phyloP scores from a whole-genome alignment of 495 filamentous ascomycete species.

The Emericellopsis terricola region DNA sequence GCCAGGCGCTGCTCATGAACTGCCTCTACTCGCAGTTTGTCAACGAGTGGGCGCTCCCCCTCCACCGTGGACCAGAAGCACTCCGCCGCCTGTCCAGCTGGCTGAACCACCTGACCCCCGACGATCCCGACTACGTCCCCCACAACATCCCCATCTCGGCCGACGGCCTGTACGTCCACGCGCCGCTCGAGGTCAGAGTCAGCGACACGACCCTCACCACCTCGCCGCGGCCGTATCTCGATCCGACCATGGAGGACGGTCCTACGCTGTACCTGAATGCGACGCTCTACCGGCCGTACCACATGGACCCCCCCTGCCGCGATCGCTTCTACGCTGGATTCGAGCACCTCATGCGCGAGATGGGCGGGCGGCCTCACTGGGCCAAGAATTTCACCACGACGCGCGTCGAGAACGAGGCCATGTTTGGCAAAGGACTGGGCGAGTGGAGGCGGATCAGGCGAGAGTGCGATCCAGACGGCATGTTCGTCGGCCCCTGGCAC shows the following conservation, averaged over 20 bases:
- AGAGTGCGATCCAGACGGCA: constrained; percentile 68
- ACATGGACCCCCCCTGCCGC: constrained; percentile 57
- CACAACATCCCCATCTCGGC: constrained; percentile 66
- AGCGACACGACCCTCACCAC: constrained; percentile 44
- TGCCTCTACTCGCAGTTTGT: constrained; percentile 94
- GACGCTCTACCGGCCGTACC: constrained; percentile 83
- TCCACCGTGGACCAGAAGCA: constrained; percentile 79
- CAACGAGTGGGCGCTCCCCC: constrained; percentile 91
- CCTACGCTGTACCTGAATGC: constrained; percentile 92
- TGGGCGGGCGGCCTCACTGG: constrained; percentile 88
- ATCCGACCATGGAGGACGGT: constrained; percentile 40
- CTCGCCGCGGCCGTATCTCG: constrained; percentile 50
- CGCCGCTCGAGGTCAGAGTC: constrained; percentile 83
- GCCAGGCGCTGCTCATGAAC: constrained; percentile 77
- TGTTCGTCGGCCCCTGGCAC: constrained; percentile 91
- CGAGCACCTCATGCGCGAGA: constrained; percentile 85
- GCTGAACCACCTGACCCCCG: constrained; percentile 44
- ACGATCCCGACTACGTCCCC: constrained; percentile 32
- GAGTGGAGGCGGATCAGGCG: constrained; percentile 50
- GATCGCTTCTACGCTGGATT: constrained; percentile 83
- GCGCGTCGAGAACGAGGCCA: constrained; percentile 33
- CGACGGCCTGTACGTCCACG: constrained; percentile 72
- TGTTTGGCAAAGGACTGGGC: constrained; percentile 35
- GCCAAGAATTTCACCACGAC: constrained; percentile 76
- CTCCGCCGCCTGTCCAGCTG: constrained; percentile 68